Evolutionary conservation across 2,329 filamentous ascomycete species (phyloP), one percentile per base, ranked within the genome.

Genomic region (Verticillium klebahnii): DNA sequence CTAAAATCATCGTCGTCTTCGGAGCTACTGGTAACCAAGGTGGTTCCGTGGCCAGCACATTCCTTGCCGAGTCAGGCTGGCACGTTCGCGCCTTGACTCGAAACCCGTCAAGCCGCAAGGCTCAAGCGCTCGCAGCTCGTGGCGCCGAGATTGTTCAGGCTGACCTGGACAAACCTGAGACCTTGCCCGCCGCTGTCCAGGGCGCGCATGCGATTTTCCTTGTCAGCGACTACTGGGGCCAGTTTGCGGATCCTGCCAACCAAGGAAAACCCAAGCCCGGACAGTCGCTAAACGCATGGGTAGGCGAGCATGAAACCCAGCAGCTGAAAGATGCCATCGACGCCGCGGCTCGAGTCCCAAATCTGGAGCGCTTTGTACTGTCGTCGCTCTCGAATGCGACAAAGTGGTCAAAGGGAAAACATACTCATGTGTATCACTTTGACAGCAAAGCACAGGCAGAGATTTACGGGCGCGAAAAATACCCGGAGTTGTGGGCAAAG

Each of bases 341-440:
- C 60, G 74, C 72, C 2, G 77, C 74, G 1, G 70, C 73, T 0
- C 66, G 67, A 5, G 60, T 77, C 1, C 58, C 63, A 0, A 70
- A 65, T 0, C 62, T 81, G 2, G 71, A 80, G 40, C 67, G 73
- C 5, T 72, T 80, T n/a, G 63, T 82, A 5, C 63, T 77, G 2
- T 79, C 76, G 4, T 71, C 70, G 0, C 63, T 80, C 0, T 69
- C 71, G 2, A 67, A 78, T 64, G 69, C 70, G 1, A 68, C 64
- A 9, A 75, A 73, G 62, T 73, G 70, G 69, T 77, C 73, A n/a
- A 67, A 66, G 8, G 78, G 78, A 0, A 77, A 78, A 63, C 79
- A 79, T 60, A 73, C 60, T 3, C 67, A 70, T 17, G 74, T 78
- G 0, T 74, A 75, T 57, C 77, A 81, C 65, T 79, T 78, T 61